Evolutionary conservation across 495 filamentous ascomycete species (phyloP), one percentile per base, ranked within the genome.

Genomic region (Hypoxylon perforatum): DNA sequence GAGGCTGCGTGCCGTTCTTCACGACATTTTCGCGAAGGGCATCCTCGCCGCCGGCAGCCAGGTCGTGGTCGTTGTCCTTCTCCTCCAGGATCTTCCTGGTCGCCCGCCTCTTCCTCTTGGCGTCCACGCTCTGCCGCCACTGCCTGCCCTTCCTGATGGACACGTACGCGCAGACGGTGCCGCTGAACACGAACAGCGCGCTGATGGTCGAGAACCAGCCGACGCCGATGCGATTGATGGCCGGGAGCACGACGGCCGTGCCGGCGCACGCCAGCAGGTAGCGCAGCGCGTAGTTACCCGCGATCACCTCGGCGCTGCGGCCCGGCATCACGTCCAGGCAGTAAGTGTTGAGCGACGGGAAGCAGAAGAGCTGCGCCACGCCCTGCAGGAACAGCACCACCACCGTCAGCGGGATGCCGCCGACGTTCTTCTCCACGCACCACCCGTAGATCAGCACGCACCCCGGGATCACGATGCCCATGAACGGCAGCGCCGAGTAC

Each of bases 361-460:
- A 92, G 76, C 85, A 90, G 74, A 92, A 90, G 1, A 92, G 78
- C 74, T 92, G 89, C 0, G 86, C 87, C 1, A 91, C 82, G 9
- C 90, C 90, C 71, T 92, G 89, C 3, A 89, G 35, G 67, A 91
- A 92, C 81, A 92, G 88, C 54, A 84, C 83, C 12, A 92, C 78
- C 0, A 91, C 87, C 1, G 88, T 88, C 5, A 92, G 76, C 3
- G 87, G 82, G 28, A 93, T 84, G 1, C 88, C 90, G 19, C 90
- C 90, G 5, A 85, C 81, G 35, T 79, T 73, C 69, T 87, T 86
- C 67, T 93, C 87, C 4, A 93, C 81, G 3, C 82, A 83, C 89
- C 90, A 92, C 14, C 90, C 90, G 65, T 92, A 92, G 9, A 91
- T 73, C 14, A 92, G 79, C 66, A 92, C 85, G 69, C 87, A 90